Base-by-base conservation (phyloP, 768 basidiomycete genomes). In the Suillus discolor region DNA sequence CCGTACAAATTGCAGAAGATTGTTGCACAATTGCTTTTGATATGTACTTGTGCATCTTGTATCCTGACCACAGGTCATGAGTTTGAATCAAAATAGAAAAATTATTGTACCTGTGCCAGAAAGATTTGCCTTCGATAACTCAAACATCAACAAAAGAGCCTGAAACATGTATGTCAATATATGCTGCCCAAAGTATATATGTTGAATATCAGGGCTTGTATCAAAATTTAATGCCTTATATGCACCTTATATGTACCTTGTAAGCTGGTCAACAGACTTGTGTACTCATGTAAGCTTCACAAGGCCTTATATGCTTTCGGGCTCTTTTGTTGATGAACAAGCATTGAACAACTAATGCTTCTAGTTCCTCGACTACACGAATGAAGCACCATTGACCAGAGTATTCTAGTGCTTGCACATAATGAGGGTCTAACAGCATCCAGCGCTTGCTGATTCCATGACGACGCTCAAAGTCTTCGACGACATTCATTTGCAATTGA, bases 41-140 rank as follows among this genome's bases (percentile, higher is more conserved):
- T 23, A 82, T 79, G 59, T 78, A 70, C 12, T 71, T 70, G 2
- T 74, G 70, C 63, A 79, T 65, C 49, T 75, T 76, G 63, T 81
- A 81, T 0, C 76, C 80, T 81, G 44, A 12, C 9, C 6, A 61
- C 63, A 49, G 45, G 39, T 44, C 6, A 23, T 61, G 23, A 59
- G 45, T 47, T 47, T 47, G 47, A 49, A 13, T 57, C 15, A 25
- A 25, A 44, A 20, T 55, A 45, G 6, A 57, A 20, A 61, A 34
- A 28, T 18, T n/a, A 36, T 70, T 72, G 31, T 65, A 79, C 80
- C 80, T 23, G 74, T 80, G 4, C 70, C 64, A 16, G 75, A 69
- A 15, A 80, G 67, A 67, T 81, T 80, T 28, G 79, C 63, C 66
- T 78, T 78, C 28, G 77, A 77, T 4, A 82, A 71, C 66, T 82